Base-by-base conservation (phyloP, 148 eudicot genomes). In the Fagopyrum tataricum region DNA sequence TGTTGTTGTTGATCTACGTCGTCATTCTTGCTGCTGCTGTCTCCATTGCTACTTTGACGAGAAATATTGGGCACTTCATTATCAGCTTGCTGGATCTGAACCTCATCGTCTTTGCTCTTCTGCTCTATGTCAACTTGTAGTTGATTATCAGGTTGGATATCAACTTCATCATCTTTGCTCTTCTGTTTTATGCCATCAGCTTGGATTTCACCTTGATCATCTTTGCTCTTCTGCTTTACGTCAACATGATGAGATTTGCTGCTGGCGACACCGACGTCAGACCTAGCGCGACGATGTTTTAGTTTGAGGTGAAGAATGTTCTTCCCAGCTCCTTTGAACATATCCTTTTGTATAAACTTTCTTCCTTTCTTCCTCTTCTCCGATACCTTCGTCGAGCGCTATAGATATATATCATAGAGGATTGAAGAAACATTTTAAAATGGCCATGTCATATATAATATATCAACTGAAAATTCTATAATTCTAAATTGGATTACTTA, bases 261-360 rank as follows among this genome's bases (percentile, higher is more conserved):
- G 23, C 58, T 2, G 6, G 0, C 53, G 20, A 0, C 31, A 6
- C 2, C 53, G 20, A 0, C 31, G 2, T 26, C 40, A 14, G 67
- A 24, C 14, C 41, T 31, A 4, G 37, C 13, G 15, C 18, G 42
- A 15, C 43, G 69, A 13, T 15, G 69, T 7, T 43, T 4, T 18
- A 39, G 44, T 15, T 64, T 64, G 8, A 64, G 69, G 10, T 64
- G 43, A 64, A 37, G 69, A 6, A 64, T 18, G 44, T 7, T 64
- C 44, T 20, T 56, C 3, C 69, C 69, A 6, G 26, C 69, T 37
- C 43, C 69, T 21, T 64, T 64, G 44, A 64, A 39, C 69, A 64
- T 39, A 6, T 64, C 69, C 44, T 39, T 64, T 39, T 64, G 69
- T 4, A 64, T 64, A 15, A 64, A 43, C 15, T 14, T 37, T 64